Conservation (phyloP, 2,329 filamentous ascomycete genomes). For the Pleomassaria siparia region DNA sequence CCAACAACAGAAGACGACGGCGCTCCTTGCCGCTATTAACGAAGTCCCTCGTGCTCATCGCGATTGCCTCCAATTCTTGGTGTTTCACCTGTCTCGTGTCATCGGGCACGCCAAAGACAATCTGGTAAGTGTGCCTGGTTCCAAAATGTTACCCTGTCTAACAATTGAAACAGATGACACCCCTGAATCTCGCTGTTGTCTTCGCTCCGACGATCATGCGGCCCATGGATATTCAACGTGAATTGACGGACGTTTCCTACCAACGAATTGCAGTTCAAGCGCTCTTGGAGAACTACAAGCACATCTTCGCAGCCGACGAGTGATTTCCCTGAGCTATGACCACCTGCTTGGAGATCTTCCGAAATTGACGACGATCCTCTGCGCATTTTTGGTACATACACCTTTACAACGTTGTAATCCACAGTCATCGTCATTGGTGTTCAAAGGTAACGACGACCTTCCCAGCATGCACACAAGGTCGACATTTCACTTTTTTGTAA, state of each 20-base stretch:
- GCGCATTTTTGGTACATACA: not conserved
- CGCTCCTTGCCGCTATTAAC: slow-evolving; percentile 72
- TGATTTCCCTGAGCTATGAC: too few species aligned
- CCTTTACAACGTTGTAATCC: slow-evolving; percentile 1
- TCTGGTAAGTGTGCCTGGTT: slow-evolving; percentile 57
- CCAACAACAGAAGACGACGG: slow-evolving; percentile 49
- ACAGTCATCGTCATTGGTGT: not conserved
- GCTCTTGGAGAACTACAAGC: slow-evolving; percentile 84
- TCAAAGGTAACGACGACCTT: not conserved
- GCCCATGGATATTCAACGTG: slow-evolving; percentile 82
- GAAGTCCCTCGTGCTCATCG: slow-evolving; percentile 80
- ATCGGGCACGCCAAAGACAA: slow-evolving; percentile 82
- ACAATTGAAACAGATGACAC: slow-evolving; percentile 70
- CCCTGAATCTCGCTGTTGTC: slow-evolving; percentile 92
- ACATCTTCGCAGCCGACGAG: slow-evolving; percentile 64
- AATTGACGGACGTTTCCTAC: slow-evolving; percentile 93
- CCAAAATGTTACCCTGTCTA: slow-evolving; percentile 10
- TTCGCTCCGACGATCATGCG: slow-evolving; percentile 98
- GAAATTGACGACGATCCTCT: not conserved
- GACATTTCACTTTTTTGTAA: not conserved
- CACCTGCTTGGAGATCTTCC: not conserved
- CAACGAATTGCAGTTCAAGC: slow-evolving; percentile 94
- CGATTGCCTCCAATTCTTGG: slow-evolving; percentile 88
- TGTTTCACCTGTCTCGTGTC: slow-evolving; percentile 89
- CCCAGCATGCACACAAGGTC: not conserved